These are phyloP conservation scores for Lentinula guzmanii DNA, from an alignment of 768 basidiomycete species.

Conservation along the genomic window DNA sequence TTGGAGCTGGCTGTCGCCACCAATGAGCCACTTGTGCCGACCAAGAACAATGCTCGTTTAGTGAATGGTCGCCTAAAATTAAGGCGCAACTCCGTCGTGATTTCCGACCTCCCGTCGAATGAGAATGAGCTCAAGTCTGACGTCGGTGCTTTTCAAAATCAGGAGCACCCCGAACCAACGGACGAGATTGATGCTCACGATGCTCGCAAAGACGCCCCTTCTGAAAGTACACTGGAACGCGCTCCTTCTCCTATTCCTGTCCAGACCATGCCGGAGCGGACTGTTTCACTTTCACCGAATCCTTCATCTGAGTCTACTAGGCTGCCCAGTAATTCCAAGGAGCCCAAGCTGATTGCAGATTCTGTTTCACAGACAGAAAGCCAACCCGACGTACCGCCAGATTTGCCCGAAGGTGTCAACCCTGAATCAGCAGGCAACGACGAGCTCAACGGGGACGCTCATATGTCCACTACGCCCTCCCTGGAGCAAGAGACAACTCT, in stretches of 20 bases:
- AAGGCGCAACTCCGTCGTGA: neutral
- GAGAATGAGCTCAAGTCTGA: neutral
- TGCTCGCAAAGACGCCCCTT: neutral
- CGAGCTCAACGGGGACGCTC: neutral
- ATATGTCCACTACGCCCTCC: neutral
- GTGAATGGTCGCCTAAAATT: neutral
- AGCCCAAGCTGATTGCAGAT: neutral
- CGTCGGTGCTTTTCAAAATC: neutral
- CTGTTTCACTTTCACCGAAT: neutral
- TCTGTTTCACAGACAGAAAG: neutral
- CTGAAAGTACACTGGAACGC: neutral
- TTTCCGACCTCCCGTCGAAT: neutral
- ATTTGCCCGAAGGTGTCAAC: neutral
- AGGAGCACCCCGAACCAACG: neutral
- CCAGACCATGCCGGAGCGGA: neutral
- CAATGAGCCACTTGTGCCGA: neutral
- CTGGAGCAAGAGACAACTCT: neutral
- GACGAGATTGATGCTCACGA: neutral
- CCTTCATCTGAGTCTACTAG: neutral
- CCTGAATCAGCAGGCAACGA: neutral
- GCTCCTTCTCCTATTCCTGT: neutral
- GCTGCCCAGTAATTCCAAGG: neutral
- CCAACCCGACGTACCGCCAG: neutral
- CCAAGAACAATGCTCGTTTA: neutral
- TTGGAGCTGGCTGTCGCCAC: conserved; percentile 27